Evolutionary conservation across 306 rosid genomes (phyloP).

Genomic region (Morella rubra): DNA sequence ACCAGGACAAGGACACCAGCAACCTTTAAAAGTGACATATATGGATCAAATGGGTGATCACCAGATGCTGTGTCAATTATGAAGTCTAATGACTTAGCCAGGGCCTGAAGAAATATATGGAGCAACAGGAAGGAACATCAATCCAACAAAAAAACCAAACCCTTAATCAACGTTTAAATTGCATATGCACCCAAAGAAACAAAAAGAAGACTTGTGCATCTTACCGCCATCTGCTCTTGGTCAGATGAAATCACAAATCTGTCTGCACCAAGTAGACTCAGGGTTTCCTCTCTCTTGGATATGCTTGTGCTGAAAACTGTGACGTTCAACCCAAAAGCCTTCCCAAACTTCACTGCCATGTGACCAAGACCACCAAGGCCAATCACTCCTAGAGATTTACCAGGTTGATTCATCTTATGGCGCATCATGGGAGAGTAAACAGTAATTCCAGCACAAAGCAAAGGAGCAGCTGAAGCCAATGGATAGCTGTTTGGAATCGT

Average conservation of each 20-base stretch:
- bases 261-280: constrained; percentile 71
- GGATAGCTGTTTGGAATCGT: constrained; percentile 71
- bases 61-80: constrained; percentile 85
- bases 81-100: constrained; percentile 68
- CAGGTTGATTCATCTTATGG: constrained; percentile 84
- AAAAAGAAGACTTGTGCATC: constrained; percentile 15
- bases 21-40: constrained; percentile 64
- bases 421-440: constrained; percentile 85
- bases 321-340: constrained; percentile 74
- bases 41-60: constrained; percentile 80
- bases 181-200: not conserved
- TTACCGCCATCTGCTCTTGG: constrained; percentile 67
- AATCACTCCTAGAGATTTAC: constrained; percentile 84
- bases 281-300: constrained; percentile 84
- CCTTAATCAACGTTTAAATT: constrained; percentile 8
- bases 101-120: constrained; percentile 38
- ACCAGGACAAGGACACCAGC: constrained; percentile 59
- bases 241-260: constrained; percentile 72
- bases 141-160: constrained; percentile 2
- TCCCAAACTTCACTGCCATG: constrained; percentile 85
- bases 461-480: constrained; percentile 83
- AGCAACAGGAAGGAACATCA: not conserved
- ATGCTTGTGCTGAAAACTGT: constrained; percentile 78
- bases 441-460: constrained; percentile 92
- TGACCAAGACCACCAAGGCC: constrained; percentile 98